phyloP scores from a whole-genome alignment of 768 basidiomycete species.

The Suillus tomentosus region DNA sequence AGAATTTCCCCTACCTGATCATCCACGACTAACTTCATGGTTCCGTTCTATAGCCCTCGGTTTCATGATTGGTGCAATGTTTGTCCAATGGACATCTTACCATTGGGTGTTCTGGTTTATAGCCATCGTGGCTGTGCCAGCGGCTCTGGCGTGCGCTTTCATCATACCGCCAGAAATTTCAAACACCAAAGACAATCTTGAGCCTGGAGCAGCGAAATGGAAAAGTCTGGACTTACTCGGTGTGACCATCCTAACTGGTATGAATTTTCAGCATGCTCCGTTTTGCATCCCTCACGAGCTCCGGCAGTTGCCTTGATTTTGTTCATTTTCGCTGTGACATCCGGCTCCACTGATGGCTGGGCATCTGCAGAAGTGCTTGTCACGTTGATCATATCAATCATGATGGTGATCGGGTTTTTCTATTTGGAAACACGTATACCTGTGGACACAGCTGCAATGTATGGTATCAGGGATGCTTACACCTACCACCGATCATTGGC shows the following conservation, averaged over 20 bases:
- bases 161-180: slow-evolving; percentile 34
- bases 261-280: background rate
- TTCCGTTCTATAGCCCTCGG: slow-evolving; percentile 37
- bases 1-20: background rate
- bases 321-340: slow-evolving; percentile 44
- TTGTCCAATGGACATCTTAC: slow-evolving; percentile 44
- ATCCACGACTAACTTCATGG: background rate
- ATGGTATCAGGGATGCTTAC: slow-evolving; percentile 18
- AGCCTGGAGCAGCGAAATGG: slow-evolving; percentile 22
- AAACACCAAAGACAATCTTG: slow-evolving; percentile 6
- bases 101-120: slow-evolving; percentile 56
- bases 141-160: slow-evolving; percentile 33
- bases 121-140: slow-evolving; percentile 39
- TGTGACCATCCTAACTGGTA: slow-evolving; percentile 41
- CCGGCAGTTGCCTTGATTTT: slow-evolving; percentile 31
- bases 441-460: slow-evolving; percentile 44
- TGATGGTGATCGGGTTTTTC: slow-evolving; percentile 47
- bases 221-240: slow-evolving; percentile 41
- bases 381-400: slow-evolving; percentile 47
- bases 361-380: slow-evolving; percentile 43
- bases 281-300: background rate
- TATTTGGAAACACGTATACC: slow-evolving; percentile 48
- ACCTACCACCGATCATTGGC: background rate
- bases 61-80: slow-evolving; percentile 46
- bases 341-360: slow-evolving; percentile 55